These are phyloP conservation scores for Oxytropis ochrocephala DNA, from an alignment of 306 rosid species.

Conservation along the genomic window DNA sequence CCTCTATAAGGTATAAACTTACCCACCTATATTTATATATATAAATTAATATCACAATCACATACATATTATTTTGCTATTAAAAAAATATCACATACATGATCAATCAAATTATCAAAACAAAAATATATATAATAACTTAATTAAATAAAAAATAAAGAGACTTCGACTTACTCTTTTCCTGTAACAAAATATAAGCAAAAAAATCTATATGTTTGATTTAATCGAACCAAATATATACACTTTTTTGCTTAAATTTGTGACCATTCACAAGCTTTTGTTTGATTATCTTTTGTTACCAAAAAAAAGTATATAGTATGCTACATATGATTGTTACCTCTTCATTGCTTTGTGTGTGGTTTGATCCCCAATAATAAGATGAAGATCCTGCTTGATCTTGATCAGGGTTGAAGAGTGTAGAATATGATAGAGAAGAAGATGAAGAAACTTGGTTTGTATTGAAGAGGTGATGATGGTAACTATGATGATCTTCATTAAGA, in stretches of 20 bases:
- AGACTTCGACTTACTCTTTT: neutral
- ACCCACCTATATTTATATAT: slow-evolving; percentile 38
- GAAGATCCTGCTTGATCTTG: slow-evolving; percentile 31
- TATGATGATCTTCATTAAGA: slow-evolving; percentile 48
- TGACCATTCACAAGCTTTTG: too few species aligned
- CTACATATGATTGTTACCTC: slow-evolving; percentile 11
- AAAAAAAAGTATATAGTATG: neutral
- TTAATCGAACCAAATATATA: too few species aligned
- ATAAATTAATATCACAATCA: slow-evolving; percentile 9
- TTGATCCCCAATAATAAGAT: slow-evolving; percentile 21
- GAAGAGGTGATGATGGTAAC: slow-evolving; percentile 5
- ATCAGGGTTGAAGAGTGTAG: slow-evolving; percentile 23
- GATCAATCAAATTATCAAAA: neutral
- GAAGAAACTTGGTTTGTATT: slow-evolving; percentile 39
- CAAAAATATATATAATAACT: neutral
- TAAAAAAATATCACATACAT: too few species aligned
- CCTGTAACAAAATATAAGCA: too few species aligned
- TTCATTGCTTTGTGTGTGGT: slow-evolving; percentile 25
- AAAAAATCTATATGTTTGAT: too few species aligned
- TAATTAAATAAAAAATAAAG: neutral
- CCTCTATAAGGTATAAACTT: slow-evolving; percentile 20
- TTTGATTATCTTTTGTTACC: too few species aligned
- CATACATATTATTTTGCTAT: too few species aligned
- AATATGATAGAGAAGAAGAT: slow-evolving; percentile 21
- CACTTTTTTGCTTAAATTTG: too few species aligned